phyloP scores from a whole-genome alignment of 768 basidiomycete species.

The Pleurotus sapidus region DNA sequence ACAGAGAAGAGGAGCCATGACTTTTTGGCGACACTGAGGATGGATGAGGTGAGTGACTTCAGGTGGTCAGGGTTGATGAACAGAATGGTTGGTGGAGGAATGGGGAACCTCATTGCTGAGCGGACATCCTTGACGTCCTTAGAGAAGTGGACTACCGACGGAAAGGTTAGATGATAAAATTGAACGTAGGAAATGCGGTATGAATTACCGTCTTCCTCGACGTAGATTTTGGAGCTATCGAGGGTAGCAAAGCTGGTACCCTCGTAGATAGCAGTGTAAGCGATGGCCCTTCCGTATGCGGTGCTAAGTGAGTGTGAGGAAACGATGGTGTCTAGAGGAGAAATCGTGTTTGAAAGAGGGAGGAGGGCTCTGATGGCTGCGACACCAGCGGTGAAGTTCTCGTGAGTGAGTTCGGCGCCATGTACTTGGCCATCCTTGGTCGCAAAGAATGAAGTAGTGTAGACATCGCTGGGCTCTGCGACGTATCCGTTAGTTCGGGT shows the following conservation, averaged over 20 bases:
- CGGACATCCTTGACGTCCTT: slow-evolving; percentile 46
- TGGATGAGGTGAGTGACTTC: slow-evolving; percentile 44
- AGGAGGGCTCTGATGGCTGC: slow-evolving; percentile 74
- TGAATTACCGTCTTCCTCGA: slow-evolving; percentile 38
- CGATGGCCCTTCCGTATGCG: slow-evolving; percentile 76
- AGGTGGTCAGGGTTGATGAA: slow-evolving; percentile 70
- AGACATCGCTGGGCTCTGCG: slow-evolving; percentile 58
- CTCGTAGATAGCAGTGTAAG: slow-evolving; percentile 76
- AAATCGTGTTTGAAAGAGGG: slow-evolving; percentile 66
- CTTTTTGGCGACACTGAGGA: slow-evolving; percentile 53
- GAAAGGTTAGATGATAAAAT: background rate
- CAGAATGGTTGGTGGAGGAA: slow-evolving; percentile 77
- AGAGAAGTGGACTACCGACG: slow-evolving; percentile 14
- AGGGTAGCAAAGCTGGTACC: slow-evolving; percentile 71
- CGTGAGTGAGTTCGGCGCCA: slow-evolving; percentile 71
- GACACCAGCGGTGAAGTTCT: slow-evolving; percentile 89
- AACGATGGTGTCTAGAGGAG: slow-evolving; percentile 72
- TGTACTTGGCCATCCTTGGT: slow-evolving; percentile 49
- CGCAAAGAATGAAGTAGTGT: slow-evolving; percentile 66
- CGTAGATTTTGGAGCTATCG: slow-evolving; percentile 51
- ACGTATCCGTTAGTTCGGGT: slow-evolving; percentile 7
- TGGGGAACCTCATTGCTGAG: slow-evolving; percentile 46
- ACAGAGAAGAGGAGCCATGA: slow-evolving; percentile 55
- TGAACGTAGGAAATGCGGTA: background rate
- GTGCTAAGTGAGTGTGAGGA: slow-evolving; percentile 73